phyloP scores from a whole-genome alignment of 1,284 basidiomycete species.

The Papiliotrema nemorosa region DNA sequence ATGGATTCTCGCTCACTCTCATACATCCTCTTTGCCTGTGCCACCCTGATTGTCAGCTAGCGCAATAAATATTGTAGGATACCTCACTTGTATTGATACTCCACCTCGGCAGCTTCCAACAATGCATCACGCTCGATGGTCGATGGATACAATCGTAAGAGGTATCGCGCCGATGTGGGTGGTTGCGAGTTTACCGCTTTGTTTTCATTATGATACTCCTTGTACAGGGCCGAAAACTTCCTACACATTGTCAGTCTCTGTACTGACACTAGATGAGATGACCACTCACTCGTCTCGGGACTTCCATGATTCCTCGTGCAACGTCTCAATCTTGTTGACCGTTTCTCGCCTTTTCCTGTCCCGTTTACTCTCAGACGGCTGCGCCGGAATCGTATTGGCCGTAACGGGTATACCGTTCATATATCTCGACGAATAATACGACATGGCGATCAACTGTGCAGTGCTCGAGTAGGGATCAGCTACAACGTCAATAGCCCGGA shows the following conservation, averaged over 20 bases:
- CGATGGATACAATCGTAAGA: slow-evolving; percentile 51
- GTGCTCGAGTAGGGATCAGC: background rate
- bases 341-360: slow-evolving; percentile 54
- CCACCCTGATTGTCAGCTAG: slow-evolving; percentile 17
- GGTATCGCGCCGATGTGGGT: slow-evolving; percentile 50
- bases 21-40: slow-evolving; percentile 47
- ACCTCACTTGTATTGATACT: slow-evolving; percentile 52
- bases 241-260: slow-evolving; percentile 18
- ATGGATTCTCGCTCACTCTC: slow-evolving; percentile 52
- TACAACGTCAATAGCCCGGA: too few relatives aligned
- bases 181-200: slow-evolving; percentile 47
- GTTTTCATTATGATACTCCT: slow-evolving; percentile 46
- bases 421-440: background rate
- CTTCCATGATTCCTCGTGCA: slow-evolving; percentile 51
- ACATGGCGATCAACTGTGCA: background rate
- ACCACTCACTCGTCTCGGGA: slow-evolving; percentile 50
- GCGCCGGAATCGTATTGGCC: slow-evolving; percentile 38
- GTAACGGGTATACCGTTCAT: background rate
- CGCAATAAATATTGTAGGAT: background rate
- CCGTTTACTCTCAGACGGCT: slow-evolving; percentile 49
- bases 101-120: slow-evolving; percentile 48
- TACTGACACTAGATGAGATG: background rate
- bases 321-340: slow-evolving; percentile 52
- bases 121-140: slow-evolving; percentile 52
- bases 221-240: slow-evolving; percentile 47